Evolutionary conservation across 495 filamentous ascomycete genomes (phyloP), one percentile per base, ranked within the genome.

Genomic region (Penicillium samsonianum): DNA sequence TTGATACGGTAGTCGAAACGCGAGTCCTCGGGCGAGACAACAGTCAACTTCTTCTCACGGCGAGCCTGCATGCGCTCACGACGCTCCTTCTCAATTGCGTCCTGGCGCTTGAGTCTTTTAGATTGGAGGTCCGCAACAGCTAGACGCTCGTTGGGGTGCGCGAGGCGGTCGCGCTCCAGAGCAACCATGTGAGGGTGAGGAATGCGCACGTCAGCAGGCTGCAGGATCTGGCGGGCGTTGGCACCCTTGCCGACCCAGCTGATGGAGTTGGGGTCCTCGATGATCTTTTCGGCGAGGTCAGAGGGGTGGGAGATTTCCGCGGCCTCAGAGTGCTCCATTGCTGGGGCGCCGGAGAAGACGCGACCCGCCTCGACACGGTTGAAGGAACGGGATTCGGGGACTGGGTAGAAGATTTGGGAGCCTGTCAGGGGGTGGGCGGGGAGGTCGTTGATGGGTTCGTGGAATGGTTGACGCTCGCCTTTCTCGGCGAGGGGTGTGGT

Each of bases 381-480:
- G 72, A 96, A 98, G 35, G 86, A 77, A 20, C 90, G 87, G 17
- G 92, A 96, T 73, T 98, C 94, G 10, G 94, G 88, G 45, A 87
- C 84, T 4, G 95, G 94, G 69, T 90, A 82, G 75, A 97, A 98
- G 40, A 96, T 82, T 75, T 98, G 94, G 54, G 87, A 81, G 46
- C 81, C 80, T 0, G 94, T 96, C 46, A 83, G 71, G 26, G 83
- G 83, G 73, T 97, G 92, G 28, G 91, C 85, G 54, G 87, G 87
- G 8, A 98, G 83, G 67, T 96, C 92, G 73, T 96, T 96, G 72
- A 96, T 93, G 45, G 87, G 79, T 79, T 98, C 94, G 68, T 95
- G 91, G 2, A 75, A 73, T 30, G 42, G 9, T 57, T 64, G 45
- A 38, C 55, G 59, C 64, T 62, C 35, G 47, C 61, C 60, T 7